phyloP scores from a whole-genome alignment of 345 rosid genomes.

The Camelina sativa region DNA sequence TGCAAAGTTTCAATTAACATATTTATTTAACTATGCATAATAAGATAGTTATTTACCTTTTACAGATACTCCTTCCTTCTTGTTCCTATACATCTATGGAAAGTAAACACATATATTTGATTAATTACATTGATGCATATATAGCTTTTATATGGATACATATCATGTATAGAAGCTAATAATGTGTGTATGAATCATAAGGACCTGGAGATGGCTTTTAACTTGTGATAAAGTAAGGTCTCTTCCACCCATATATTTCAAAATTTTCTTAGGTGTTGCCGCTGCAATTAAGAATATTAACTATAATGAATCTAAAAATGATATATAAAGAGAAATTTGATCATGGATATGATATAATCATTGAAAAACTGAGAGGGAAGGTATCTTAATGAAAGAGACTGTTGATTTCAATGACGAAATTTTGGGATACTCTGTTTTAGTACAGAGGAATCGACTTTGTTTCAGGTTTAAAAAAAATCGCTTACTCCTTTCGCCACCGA shows the following conservation, averaged over 20 bases:
- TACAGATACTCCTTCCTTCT: background rate
- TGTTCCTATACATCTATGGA: constrained; percentile 35
- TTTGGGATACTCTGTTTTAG: background rate
- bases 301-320: background rate
- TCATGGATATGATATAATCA: background rate
- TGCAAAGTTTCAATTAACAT: background rate
- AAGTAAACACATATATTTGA: background rate
- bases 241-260: constrained; percentile 49
- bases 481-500: constrained; percentile 71
- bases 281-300: constrained; percentile 37
- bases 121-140: background rate
- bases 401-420: background rate
- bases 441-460: background rate
- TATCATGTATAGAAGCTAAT: background rate
- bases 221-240: constrained; percentile 67
- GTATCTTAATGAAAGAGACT: background rate
- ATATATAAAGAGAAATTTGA: background rate
- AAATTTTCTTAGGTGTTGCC: constrained; percentile 69
- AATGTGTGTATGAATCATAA: background rate
- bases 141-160: too few species aligned
- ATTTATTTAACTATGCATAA: background rate
- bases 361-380: background rate
- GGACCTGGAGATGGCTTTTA: constrained; percentile 77
- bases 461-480: background rate
- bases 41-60: constrained; percentile 21